phyloP scores from a whole-genome alignment of 768 basidiomycete species.

The Mycena haematopus region DNA sequence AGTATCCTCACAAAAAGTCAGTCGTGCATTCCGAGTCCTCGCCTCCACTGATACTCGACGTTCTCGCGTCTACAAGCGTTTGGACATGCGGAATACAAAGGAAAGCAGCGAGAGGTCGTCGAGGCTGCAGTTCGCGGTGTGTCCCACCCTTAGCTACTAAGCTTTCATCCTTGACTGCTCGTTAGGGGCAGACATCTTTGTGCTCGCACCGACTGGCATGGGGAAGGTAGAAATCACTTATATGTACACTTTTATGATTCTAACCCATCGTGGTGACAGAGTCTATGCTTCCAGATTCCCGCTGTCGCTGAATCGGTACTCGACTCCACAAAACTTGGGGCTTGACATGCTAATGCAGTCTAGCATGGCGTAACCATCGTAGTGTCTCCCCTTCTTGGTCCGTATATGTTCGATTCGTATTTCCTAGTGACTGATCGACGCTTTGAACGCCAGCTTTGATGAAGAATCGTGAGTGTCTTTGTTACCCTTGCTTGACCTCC shows the following conservation, averaged over 20 bases:
- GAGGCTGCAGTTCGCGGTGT: conserved; percentile 70
- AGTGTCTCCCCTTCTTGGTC: conserved; percentile 75
- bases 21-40: background rate
- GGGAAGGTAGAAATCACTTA: conserved; percentile 67
- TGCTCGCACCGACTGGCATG: conserved; percentile 88
- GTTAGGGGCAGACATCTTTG: conserved; percentile 74
- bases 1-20: conserved; percentile 22
- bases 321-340: background rate
- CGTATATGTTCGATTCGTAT: background rate
- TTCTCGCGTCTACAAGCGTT: conserved; percentile 52
- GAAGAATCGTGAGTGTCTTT: conserved; percentile 70
- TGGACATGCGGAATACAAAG: conserved; percentile 71
- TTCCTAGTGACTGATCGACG: background rate
- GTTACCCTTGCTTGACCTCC: background rate
- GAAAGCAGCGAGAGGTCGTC: conserved; percentile 79
- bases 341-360: background rate
- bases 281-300: conserved; percentile 86
- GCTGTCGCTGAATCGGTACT: conserved; percentile 68
- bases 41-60: background rate
- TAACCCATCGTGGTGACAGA: conserved; percentile 47
- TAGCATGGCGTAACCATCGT: conserved; percentile 77
- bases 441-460: conserved; percentile 67
- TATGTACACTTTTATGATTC: background rate
- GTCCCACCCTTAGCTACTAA: conserved; percentile 10
- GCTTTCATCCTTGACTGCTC: background rate